Evolutionary conservation across 2,329 filamentous ascomycete genomes (phyloP).

Genomic region (Biscogniauxia mediterranea): DNA sequence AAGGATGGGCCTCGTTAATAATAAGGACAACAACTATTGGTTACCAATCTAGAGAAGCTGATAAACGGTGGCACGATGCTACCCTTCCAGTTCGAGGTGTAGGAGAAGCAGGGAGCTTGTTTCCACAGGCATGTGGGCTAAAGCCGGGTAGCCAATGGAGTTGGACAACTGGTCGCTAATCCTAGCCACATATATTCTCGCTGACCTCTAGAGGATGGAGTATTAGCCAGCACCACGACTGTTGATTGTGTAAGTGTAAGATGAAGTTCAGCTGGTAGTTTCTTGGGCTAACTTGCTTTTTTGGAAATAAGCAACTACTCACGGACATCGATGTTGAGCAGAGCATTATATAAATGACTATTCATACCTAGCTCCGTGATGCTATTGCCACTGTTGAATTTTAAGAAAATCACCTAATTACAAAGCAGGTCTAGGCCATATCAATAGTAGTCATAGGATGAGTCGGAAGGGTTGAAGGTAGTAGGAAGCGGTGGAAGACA

Average conservation of each 20-base stretch:
- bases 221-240: constrained; percentile 4
- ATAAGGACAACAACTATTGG: constrained; percentile 8
- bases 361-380: background rate
- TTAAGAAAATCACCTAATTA: background rate
- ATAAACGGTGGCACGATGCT: constrained; percentile 7
- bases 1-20: constrained; percentile 8
- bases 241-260: background rate
- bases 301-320: background rate
- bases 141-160: constrained; percentile 13
- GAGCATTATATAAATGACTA: background rate
- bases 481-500: no score
- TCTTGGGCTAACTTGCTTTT: background rate
- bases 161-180: constrained; percentile 14
- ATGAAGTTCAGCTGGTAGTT: background rate
- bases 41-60: constrained; percentile 2
- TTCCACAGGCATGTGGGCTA: constrained; percentile 19
- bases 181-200: constrained; percentile 13
- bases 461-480: background rate
- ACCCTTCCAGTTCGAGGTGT: constrained; percentile 12
- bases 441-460: background rate
- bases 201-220: constrained; percentile 8
- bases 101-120: constrained; percentile 10
- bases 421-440: background rate
- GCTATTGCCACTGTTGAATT: background rate
- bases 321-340: background rate